Conservation (phyloP, 371 early-diverging fungal genomes). For the Capniomyces stellatus region DNA sequence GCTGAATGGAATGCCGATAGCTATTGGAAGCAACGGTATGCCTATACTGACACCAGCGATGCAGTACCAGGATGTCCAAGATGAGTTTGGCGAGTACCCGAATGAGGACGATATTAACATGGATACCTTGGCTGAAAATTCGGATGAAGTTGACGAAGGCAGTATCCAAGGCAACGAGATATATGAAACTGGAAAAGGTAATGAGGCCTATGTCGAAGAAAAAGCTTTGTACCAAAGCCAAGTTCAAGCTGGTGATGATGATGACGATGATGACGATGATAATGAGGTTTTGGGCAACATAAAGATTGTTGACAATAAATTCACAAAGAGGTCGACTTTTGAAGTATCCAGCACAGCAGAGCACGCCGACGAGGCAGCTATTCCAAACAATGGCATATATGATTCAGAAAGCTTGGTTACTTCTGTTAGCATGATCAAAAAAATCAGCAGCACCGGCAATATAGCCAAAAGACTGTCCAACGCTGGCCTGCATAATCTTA, state of each 20-base stretch:
- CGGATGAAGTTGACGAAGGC: too few species aligned
- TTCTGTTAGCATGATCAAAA: neutral
- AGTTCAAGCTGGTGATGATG: neutral
- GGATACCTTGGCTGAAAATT: too few species aligned
- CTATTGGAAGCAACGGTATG: too few species aligned
- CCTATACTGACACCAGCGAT: too few species aligned
- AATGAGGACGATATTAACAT: too few species aligned
- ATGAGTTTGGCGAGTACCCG: too few species aligned
- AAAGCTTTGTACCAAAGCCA: neutral
- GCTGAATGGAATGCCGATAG: too few species aligned
- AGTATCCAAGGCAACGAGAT: too few species aligned
- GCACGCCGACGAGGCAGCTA: too few species aligned
- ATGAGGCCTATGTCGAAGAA: neutral
- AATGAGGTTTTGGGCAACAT: neutral
- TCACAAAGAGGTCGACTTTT: neutral
- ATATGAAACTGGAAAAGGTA: too few species aligned
- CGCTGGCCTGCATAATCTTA: neutral
- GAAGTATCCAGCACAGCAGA: neutral
- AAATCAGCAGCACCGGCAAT: neutral
- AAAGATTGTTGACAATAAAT: neutral
- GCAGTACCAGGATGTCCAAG: too few species aligned
- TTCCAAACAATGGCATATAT: too few species aligned
- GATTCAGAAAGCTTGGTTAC: neutral
- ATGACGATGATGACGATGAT: neutral
- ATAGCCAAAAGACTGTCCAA: neutral